Evolutionary conservation across 306 rosid genomes (phyloP).

Genomic region (Vachellia pachyceras): DNA sequence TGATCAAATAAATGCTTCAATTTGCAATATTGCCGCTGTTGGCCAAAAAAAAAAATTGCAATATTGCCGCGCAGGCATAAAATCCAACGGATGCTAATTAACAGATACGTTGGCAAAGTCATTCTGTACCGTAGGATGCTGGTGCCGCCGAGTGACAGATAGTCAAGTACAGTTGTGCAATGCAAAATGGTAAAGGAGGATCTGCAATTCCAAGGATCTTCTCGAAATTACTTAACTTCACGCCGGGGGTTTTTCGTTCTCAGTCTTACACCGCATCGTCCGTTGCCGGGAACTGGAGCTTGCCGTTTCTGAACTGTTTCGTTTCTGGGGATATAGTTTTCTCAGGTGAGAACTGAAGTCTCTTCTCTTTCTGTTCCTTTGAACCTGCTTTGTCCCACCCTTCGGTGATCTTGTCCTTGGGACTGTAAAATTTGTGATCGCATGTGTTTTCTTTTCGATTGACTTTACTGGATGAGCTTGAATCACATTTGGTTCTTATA

Average conservation of each 20-base stretch:
- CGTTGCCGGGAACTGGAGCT: not conserved
- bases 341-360: conserved; percentile 28
- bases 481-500: not conserved
- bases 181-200: not conserved
- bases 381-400: too few relatives aligned
- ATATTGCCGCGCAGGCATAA: not conserved
- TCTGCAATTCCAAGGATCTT: conserved; percentile 1
- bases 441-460: not conserved
- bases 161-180: not conserved
- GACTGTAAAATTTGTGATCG: not conserved
- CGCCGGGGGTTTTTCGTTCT: conserved; percentile 3
- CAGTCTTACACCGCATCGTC: not conserved
- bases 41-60: too few relatives aligned
- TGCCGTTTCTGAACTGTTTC: not conserved
- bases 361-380: not conserved
- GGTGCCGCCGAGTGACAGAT: too few relatives aligned
- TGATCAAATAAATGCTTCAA: not conserved
- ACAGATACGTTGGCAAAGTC: not conserved
- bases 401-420: not conserved
- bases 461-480: not conserved
- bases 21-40: too few relatives aligned
- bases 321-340: not conserved
- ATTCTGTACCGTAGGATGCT: conserved; percentile 28
- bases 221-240: conserved; percentile 8
- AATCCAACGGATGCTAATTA: conserved; percentile 24